Evolutionary conservation across 805 yeast species (phyloP).

Genomic region (Suhomyces sp.): DNA sequence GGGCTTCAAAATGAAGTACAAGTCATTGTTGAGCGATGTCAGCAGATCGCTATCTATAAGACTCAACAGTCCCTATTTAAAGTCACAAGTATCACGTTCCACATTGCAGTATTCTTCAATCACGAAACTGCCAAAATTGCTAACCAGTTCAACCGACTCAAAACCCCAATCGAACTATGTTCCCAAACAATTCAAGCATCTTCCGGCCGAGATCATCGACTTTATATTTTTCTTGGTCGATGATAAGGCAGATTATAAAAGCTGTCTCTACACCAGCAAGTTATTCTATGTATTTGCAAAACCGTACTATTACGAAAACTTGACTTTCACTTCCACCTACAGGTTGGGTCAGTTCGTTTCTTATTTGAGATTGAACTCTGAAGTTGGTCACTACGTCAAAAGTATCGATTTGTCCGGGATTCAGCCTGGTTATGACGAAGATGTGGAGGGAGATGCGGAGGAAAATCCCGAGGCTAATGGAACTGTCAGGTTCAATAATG

Average conservation of each 20-base stretch:
- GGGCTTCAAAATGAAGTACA: constrained; percentile 45
- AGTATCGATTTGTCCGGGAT: constrained; percentile 55
- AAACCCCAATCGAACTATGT: constrained; percentile 2
- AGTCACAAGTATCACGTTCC: neutral
- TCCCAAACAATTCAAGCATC: constrained; percentile 18
- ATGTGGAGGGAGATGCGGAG: constrained; percentile 4
- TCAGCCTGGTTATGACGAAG: constrained; percentile 29
- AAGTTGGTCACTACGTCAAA: constrained; percentile 56
- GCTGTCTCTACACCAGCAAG: constrained; percentile 49
- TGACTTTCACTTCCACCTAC: constrained; percentile 66
- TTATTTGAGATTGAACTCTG: constrained; percentile 53
- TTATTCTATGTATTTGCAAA: constrained; percentile 51
- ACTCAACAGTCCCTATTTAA: constrained; percentile 19
- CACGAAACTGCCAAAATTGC: neutral
- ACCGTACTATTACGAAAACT: constrained; percentile 50
- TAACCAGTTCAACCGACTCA: neutral
- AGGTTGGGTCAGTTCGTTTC: constrained; percentile 79
- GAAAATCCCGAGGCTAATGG: neutral
- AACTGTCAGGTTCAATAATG: neutral
- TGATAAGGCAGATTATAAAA: constrained; percentile 32
- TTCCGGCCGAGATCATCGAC: constrained; percentile 46
- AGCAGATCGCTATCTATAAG: constrained; percentile 39
- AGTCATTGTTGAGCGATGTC: constrained; percentile 47
- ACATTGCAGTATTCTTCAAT: neutral
- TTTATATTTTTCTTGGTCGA: constrained; percentile 35